These are phyloP conservation scores for Trebouxia sp. DNA, from an alignment of 139 green algal genomes.

Conservation along the genomic window DNA sequence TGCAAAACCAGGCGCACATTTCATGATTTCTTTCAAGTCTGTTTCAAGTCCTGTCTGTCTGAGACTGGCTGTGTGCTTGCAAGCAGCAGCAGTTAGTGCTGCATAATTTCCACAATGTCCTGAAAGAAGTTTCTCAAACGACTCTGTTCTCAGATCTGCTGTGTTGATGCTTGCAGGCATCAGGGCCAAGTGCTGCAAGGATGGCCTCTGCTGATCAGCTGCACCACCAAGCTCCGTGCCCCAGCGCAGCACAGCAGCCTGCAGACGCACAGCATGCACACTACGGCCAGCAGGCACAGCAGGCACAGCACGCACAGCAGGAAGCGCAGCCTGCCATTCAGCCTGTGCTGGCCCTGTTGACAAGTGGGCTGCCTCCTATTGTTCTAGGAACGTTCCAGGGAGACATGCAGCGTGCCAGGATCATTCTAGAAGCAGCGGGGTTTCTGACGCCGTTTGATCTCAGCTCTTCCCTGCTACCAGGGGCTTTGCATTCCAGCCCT, in stretches of 20 bases:
- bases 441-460: neutral
- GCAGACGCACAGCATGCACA: neutral
- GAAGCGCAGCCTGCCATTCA: neutral
- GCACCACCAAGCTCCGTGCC: too few relatives aligned
- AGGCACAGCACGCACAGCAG: neutral
- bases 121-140: too few relatives aligned
- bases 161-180: too few relatives aligned
- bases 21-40: too few relatives aligned
- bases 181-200: too few relatives aligned
- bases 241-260: neutral
- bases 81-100: too few relatives aligned
- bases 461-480: conserved; percentile 6
- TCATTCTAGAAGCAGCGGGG: conserved; percentile 7
- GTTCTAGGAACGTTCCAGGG: neutral
- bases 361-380: neutral
- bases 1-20: too few relatives aligned
- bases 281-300: neutral
- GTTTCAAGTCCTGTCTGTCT: too few relatives aligned
- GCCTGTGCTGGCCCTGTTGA: conserved; percentile 13
- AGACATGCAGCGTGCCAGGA: conserved; percentile 15
- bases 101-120: too few relatives aligned
- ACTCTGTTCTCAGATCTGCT: too few relatives aligned
- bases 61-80: too few relatives aligned
- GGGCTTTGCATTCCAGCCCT: neutral
- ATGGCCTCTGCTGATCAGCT: too few relatives aligned